Evolutionary conservation across 257 asterid genomes (phyloP).

Genomic region (Gardenia jasminoides): DNA sequence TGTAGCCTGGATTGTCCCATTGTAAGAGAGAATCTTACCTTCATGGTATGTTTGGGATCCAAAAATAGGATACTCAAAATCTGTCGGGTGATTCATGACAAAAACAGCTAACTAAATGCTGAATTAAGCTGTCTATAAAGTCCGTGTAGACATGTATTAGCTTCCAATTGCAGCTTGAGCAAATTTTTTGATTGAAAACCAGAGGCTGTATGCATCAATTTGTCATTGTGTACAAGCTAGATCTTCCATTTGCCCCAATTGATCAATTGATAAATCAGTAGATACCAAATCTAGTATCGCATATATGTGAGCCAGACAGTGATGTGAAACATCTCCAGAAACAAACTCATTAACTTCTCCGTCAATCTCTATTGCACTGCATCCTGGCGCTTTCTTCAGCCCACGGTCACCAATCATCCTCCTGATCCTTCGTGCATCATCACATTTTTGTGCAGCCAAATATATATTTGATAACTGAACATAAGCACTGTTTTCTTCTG

Average conservation of each 20-base stretch:
- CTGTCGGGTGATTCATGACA: neutral
- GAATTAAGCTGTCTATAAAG: neutral
- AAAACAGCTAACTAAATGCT: neutral
- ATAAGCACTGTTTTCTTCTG: conserved; percentile 39
- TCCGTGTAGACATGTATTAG: neutral
- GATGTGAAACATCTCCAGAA: conserved; percentile 38
- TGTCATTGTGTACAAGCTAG: neutral
- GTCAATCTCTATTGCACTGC: conserved; percentile 40
- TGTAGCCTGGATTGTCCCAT: neutral
- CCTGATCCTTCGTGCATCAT: conserved; percentile 37
- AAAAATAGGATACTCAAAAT: neutral
- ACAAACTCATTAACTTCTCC: conserved; percentile 38
- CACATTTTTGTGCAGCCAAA: conserved; percentile 32
- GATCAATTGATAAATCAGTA: conserved; percentile 10
- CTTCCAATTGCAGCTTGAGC: neutral
- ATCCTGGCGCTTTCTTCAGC: conserved; percentile 37
- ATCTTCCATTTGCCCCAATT: neutral
- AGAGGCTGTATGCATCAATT: neutral
- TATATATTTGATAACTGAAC: conserved; percentile 44
- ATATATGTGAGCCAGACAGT: conserved; percentile 27
- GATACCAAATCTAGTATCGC: conserved; percentile 25
- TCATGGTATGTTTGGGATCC: neutral
- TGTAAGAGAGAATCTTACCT: neutral
- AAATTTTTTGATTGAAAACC: neutral
- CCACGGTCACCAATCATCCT: conserved; percentile 42